phyloP scores from a whole-genome alignment of 345 rosid genomes.

The Dipteronia sinensis region DNA sequence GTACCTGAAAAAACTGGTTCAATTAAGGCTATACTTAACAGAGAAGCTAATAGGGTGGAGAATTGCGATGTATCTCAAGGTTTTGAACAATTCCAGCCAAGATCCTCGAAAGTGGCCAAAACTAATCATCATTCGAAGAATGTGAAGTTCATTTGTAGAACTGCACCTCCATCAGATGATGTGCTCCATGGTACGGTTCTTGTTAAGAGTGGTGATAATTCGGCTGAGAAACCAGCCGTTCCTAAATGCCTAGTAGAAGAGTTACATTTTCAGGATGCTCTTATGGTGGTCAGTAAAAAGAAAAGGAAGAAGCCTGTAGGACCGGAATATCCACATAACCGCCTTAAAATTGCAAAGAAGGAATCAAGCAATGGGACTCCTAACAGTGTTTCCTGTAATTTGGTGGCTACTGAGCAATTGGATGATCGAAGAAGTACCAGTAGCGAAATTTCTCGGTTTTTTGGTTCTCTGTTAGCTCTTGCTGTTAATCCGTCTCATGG shows the following conservation, averaged over 20 bases:
- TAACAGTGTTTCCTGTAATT: not conserved
- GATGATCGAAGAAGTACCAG: slow-evolving; percentile 24
- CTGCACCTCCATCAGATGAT: not conserved
- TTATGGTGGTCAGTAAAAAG: not conserved
- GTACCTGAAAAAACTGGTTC: not conserved
- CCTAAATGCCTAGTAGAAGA: slow-evolving; percentile 1
- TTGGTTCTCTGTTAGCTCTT: slow-evolving; percentile 43
- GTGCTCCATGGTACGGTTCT: not conserved
- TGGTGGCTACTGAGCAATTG: not conserved
- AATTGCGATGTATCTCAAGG: not conserved
- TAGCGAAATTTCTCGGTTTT: slow-evolving; percentile 28
- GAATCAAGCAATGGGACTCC: not conserved
- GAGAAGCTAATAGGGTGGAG: not conserved
- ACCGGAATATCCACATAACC: not conserved
- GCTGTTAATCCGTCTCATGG: slow-evolving; percentile 42
- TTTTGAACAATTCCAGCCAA: not conserved
- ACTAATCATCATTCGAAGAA: not conserved
- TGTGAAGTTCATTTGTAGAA: not conserved
- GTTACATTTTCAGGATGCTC: not conserved
- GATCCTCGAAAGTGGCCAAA: not conserved
- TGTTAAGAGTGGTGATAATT: not conserved
- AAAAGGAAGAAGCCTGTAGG: not conserved
- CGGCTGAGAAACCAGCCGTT: slow-evolving; percentile 4
- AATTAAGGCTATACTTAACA: not conserved
- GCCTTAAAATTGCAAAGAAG: not conserved